Percentiles rank a stretch among this genome's conserved stretches.
Evolutionary conservation across 495 filamentous ascomycete genomes (phyloP).

Genomic region (Xylaria longipes): DNA sequence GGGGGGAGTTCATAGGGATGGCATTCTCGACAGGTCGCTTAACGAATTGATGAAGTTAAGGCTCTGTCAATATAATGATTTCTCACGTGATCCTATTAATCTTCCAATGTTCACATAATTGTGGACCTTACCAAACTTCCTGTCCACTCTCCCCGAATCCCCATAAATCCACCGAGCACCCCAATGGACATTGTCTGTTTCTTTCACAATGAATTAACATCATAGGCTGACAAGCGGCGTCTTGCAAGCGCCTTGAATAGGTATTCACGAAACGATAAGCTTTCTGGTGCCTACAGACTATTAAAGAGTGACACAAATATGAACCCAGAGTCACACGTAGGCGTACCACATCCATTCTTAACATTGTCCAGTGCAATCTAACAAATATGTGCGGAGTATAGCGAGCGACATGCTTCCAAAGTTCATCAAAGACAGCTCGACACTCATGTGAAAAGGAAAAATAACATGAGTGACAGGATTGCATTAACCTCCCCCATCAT

Average conservation of each 20-base stretch:
- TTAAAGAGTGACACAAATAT: background rate
- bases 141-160: background rate
- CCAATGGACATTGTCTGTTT: background rate
- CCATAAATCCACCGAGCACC: background rate
- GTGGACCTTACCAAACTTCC: background rate
- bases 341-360: background rate
- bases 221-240: background rate
- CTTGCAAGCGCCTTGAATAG: background rate
- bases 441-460: no score
- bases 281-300: background rate
- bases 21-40: conserved; percentile 37
- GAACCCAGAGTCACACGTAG: background rate
- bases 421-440: no score
- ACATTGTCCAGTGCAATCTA: no score
- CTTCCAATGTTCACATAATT: background rate
- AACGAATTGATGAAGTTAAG: conserved; percentile 45
- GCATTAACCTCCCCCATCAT: no score
- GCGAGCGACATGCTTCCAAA: no score
- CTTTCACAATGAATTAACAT: background rate
- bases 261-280: background rate
- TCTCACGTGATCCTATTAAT: conserved; percentile 23
- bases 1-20: conserved; percentile 43
- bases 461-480: no score
- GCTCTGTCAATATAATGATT: conserved; percentile 37
- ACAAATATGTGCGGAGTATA: no score